Base-by-base conservation (phyloP, 2,329 filamentous ascomycete genomes). In the Trichophyton rubrum region DNA sequence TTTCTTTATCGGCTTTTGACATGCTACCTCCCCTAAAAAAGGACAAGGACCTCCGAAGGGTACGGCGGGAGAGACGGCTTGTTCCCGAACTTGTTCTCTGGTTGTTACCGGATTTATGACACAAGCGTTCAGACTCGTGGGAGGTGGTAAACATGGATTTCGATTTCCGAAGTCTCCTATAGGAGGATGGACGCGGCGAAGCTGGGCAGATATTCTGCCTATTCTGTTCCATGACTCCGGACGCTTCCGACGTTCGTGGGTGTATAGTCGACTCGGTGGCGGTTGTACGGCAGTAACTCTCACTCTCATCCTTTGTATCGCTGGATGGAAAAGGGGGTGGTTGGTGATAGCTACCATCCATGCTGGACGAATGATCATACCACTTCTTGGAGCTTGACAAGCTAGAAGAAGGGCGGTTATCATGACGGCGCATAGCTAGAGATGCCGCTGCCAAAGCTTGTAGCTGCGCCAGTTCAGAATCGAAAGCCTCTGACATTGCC, bases 131-230 rank as follows among this genome's bases (percentile, higher is more conserved):
- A 9, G 22, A 30, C n/a, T 33, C 41, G 24, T n/a, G 62, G 56
- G 24, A 60, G 41, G 7, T 49, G 27, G 22, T 66, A 60, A 78
- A 77, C 75, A 78, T 76, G n/a, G 77, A 79, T 61, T 73, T 76
- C 6, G 77, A 71, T 63, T 75, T 78, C 35, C 75, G 74, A 33
- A 79, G 69, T 58, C 71, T 74, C 24, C 76, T 72, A 62, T 77
- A 78, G 1, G 77, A 79, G 3, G 77, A 79, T 27, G 77, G 76
- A 51, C 71, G 63, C 17, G 74, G 74, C 35, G 72, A 68, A 1
- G 45, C 27, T 35, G 27, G 33, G 27, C 30, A 17, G 15, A n/a
- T 5, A 11, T 20, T 35, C 1, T 2, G 13, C 51, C 27, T 15
- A 55, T 20, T 6, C 51, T 35, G 51, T 9, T 55, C 24, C 27